Conservation (phyloP, 2,329 filamentous ascomycete genomes). For the Penicillium occitanis region DNA sequence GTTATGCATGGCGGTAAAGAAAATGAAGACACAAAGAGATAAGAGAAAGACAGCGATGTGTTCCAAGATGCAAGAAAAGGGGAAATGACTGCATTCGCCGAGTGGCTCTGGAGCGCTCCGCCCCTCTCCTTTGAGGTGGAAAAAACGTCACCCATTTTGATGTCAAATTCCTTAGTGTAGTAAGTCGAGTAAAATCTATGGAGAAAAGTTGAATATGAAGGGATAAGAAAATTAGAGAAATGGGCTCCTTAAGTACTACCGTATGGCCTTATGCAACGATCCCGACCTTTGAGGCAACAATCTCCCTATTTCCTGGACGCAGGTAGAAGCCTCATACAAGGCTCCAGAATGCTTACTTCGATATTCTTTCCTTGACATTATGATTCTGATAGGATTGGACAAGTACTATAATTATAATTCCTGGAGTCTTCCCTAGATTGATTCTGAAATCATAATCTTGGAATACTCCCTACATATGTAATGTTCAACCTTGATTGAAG, state of each 20-base stretch:
- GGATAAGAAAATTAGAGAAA: neutral
- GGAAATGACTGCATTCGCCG: neutral
- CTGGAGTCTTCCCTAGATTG: too few relatives aligned
- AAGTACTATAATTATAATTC: neutral
- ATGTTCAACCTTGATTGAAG: neutral
- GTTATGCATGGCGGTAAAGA: neutral
- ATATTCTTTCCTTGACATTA: neutral
- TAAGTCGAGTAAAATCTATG: neutral
- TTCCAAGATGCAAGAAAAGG: neutral
- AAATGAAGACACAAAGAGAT: neutral
- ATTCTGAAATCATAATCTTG: too few relatives aligned
- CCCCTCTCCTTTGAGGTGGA: neutral
- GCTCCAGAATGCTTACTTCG: neutral
- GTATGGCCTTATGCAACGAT: neutral
- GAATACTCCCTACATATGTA: neutral
- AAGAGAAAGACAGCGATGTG: neutral
- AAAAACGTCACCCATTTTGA: neutral
- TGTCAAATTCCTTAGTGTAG: neutral
- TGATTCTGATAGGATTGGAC: neutral
- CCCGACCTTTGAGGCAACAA: neutral
- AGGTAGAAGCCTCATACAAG: neutral
- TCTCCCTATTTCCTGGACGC: neutral
- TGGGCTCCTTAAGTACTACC: neutral
- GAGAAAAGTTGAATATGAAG: neutral
- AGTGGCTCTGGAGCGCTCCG: neutral